phyloP scores from a whole-genome alignment of 164 flowering plant genomes.

The Vitis riparia region DNA sequence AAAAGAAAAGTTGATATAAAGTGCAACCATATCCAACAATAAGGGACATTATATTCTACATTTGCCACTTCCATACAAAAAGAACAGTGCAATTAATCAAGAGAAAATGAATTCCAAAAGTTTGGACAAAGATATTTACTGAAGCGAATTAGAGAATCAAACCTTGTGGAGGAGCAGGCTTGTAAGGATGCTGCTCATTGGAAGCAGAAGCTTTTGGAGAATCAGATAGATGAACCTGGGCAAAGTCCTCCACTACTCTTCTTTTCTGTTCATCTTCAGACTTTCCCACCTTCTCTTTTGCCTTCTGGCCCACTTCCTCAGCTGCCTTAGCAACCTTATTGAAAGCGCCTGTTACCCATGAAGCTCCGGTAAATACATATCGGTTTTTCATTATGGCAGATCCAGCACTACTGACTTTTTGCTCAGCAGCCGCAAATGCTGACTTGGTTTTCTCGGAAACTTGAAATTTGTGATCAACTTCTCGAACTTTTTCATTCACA shows the following conservation, averaged over 20 bases:
- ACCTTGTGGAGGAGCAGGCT: slow-evolving; percentile 50
- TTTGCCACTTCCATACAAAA: slow-evolving; percentile 8
- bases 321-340: slow-evolving; percentile 87
- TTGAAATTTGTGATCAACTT: slow-evolving; percentile 87
- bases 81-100: slow-evolving; percentile 12
- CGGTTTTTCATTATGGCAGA: slow-evolving; percentile 90
- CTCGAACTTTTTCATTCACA: slow-evolving; percentile 78
- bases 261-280: slow-evolving; percentile 66
- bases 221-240: slow-evolving; percentile 59
- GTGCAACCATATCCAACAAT: slow-evolving; percentile 6
- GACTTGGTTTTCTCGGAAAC: slow-evolving; percentile 91
- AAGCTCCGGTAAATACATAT: slow-evolving; percentile 65
- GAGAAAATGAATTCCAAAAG: slow-evolving; percentile 3
- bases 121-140: slow-evolving; percentile 26
- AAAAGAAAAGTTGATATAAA: background rate
- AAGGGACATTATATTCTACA: slow-evolving; percentile 4
- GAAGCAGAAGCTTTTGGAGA: slow-evolving; percentile 46
- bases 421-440: slow-evolving; percentile 86
- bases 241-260: slow-evolving; percentile 57
- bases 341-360: slow-evolving; percentile 89
- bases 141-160: slow-evolving; percentile 47
- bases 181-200: slow-evolving; percentile 32
- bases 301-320: slow-evolving; percentile 78
- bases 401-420: slow-evolving; percentile 78
- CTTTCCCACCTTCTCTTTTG: slow-evolving; percentile 68